These are phyloP conservation scores for Alnus rubra DNA, from an alignment of 306 rosid species.

Conservation along the genomic window DNA sequence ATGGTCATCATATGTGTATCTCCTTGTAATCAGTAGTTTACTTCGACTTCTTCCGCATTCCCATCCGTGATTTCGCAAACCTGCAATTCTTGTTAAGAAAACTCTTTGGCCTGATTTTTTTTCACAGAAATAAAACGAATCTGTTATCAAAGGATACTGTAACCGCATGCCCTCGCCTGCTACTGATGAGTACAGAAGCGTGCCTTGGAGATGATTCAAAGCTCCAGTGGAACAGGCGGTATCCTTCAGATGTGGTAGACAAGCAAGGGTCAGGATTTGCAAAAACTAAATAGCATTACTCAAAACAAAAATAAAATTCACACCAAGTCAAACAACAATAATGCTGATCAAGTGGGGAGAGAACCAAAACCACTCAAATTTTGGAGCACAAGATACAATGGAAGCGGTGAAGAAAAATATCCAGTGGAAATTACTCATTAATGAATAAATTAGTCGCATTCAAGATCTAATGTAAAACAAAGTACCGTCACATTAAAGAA, in stretches of 20 bases:
- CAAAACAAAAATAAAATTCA: neutral
- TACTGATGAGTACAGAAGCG: conserved; percentile 69
- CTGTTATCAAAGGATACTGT: conserved; percentile 72
- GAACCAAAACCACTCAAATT: neutral
- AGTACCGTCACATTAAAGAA: neutral
- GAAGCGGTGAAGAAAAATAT: neutral
- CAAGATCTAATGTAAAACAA: neutral
- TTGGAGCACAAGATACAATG: neutral
- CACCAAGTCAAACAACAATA: neutral
- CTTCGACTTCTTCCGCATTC: conserved; percentile 80
- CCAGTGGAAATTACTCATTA: neutral
- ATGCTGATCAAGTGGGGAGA: neutral
- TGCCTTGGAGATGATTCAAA: conserved; percentile 75
- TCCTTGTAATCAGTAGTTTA: conserved; percentile 25
- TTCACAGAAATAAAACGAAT: neutral
- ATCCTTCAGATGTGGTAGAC: conserved; percentile 51
- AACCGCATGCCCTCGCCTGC: conserved; percentile 87
- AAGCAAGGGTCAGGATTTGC: neutral
- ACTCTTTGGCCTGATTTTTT: neutral
- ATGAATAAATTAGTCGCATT: neutral
- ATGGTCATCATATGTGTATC: neutral
- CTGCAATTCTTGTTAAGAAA: conserved; percentile 63
- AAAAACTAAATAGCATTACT: neutral
- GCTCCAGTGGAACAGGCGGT: conserved; percentile 68
- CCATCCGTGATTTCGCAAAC: conserved; percentile 93